Conservation (phyloP, 1,284 basidiomycete species). For the Boletus sp. region DNA sequence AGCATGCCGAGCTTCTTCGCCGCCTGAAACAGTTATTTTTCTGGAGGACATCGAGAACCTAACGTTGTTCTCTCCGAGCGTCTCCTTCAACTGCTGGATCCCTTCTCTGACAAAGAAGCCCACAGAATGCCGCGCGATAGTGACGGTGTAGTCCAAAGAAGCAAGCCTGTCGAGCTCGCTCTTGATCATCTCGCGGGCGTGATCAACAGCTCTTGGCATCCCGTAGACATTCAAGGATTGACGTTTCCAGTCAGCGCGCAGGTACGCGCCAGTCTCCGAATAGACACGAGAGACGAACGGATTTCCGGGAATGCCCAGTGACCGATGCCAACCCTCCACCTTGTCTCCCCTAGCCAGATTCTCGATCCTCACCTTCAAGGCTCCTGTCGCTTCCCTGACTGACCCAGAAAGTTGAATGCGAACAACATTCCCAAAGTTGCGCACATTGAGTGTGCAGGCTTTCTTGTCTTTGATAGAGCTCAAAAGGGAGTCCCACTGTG, state of each 20-base stretch:
- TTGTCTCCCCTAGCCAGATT: conserved; percentile 47
- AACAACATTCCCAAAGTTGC: conserved; percentile 20
- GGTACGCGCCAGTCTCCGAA: conserved; percentile 37
- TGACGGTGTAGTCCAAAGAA: conserved; percentile 37
- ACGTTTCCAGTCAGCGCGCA: conserved; percentile 42
- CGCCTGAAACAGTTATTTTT: conserved; percentile 44
- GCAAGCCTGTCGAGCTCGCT: conserved; percentile 42
- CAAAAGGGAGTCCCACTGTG: conserved; percentile 43
- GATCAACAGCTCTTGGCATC: conserved; percentile 32
- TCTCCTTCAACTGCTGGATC: conserved; percentile 43
- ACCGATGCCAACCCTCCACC: conserved; percentile 47
- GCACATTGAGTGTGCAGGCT: conserved; percentile 28
- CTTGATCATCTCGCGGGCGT: conserved; percentile 39
- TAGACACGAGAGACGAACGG: conserved; percentile 36
- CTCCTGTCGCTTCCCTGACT: conserved; percentile 46
- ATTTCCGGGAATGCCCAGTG: conserved; percentile 31
- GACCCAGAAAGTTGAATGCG: conserved; percentile 32
- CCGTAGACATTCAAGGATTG: conserved; percentile 43
- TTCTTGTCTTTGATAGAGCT: conserved; percentile 32
- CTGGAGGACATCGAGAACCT: conserved; percentile 35
- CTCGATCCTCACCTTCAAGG: conserved; percentile 57
- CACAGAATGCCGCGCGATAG: conserved; percentile 36
- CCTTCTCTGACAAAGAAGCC: conserved; percentile 48
- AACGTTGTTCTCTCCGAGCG: conserved; percentile 49
- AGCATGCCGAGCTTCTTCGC: conserved; percentile 45